Percentiles rank a stretch among this genome's conserved stretches.
Evolutionary conservation across 2,329 filamentous ascomycete genomes (phyloP).

Genomic region (Pleochaeta shiraiana): DNA sequence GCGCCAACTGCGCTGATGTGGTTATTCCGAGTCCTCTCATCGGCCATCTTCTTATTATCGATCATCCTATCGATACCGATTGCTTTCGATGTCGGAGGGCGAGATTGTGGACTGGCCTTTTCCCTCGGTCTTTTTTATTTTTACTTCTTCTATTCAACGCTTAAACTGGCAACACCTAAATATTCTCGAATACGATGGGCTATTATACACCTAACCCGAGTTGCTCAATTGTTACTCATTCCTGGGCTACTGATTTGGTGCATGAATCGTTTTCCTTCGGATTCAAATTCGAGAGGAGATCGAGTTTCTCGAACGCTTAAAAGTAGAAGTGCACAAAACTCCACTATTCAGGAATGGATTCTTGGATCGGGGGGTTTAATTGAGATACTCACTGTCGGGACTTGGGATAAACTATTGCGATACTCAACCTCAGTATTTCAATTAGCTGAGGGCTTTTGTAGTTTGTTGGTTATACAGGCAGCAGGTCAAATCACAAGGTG

Average conservation of each 20-base stretch:
- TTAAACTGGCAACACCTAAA: constrained; percentile 64
- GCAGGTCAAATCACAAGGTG: constrained; percentile 86
- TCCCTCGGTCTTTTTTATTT: constrained; percentile 74
- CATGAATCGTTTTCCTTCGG: constrained; percentile 83
- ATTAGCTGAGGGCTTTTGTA: constrained; percentile 89
- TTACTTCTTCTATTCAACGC: constrained; percentile 70
- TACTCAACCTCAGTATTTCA: constrained; percentile 94
- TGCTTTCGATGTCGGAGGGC: constrained; percentile 92
- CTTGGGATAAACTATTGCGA: constrained; percentile 70
- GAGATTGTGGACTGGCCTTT: constrained; percentile 84
- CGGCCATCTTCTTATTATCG: constrained; percentile 68
- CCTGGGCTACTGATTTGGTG: constrained; percentile 84
- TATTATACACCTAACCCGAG: constrained; percentile 44
- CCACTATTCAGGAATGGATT: constrained; percentile 61
- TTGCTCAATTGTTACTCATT: constrained; percentile 71
- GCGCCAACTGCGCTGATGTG: constrained; percentile 44
- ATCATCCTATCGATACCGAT: constrained; percentile 92
- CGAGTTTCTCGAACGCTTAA: constrained; percentile 70
- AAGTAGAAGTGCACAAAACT: constrained; percentile 38
- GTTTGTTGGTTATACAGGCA: constrained; percentile 82
- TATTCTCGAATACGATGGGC: constrained; percentile 52
- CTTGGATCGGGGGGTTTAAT: constrained; percentile 71
- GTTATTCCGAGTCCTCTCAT: constrained; percentile 60
- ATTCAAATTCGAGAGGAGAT: constrained; percentile 45
- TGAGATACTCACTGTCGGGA: constrained; percentile 58